These are phyloP conservation scores for Gliomastix tumulicola DNA, from an alignment of 2,329 filamentous ascomycete genomes.

Conservation along the genomic window DNA sequence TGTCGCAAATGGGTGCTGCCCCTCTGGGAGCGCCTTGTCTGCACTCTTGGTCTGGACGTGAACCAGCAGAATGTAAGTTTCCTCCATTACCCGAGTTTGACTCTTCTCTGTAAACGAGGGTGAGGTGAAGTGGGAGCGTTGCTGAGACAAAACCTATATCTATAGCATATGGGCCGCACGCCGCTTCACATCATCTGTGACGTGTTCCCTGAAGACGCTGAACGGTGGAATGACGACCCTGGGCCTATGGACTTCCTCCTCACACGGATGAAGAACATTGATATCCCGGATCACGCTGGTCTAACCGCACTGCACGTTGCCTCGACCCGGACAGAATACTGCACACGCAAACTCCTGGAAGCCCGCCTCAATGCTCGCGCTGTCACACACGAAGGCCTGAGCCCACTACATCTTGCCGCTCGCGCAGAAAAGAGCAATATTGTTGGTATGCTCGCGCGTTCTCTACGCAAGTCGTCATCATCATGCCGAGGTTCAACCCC, in stretches of 20 bases:
- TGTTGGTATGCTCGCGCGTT: not conserved
- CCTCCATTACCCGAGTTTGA: not conserved
- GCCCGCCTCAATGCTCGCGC: not conserved
- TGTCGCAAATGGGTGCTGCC: not conserved
- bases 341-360: not conserved
- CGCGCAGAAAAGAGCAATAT: not conserved
- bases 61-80: not conserved
- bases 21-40: not conserved
- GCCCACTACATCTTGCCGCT: not conserved
- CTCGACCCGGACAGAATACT: conserved; percentile 1
- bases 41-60: not conserved
- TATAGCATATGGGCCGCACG: not conserved
- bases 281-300: not conserved
- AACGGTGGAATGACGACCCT: not conserved
- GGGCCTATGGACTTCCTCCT: conserved; percentile 1
- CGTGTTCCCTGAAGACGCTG: not conserved
- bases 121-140: not conserved
- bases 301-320: conserved; percentile 1
- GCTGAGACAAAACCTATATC: not conserved
- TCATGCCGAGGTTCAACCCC: not conserved
- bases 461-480: not conserved
- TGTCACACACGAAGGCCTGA: not conserved
- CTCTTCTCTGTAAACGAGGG: not conserved
- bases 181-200: not conserved
- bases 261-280: not conserved